Percentiles rank a stretch among this genome's conserved stretches.
phyloP scores from a whole-genome alignment of 2,329 filamentous ascomycete species.

The Massarina eburnea region DNA sequence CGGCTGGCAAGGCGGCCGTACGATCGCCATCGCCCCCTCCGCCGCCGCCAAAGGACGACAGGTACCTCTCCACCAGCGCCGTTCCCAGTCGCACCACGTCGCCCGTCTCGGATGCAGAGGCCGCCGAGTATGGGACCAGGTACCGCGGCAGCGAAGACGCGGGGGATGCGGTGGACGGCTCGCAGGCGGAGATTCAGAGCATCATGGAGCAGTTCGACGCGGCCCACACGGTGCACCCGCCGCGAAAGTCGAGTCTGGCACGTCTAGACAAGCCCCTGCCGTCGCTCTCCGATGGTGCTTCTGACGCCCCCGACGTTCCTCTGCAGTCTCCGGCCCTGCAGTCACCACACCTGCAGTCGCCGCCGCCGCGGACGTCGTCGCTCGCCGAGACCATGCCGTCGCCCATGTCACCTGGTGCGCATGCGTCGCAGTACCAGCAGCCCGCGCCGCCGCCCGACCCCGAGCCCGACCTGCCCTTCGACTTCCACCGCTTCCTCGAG shows the following conservation, averaged over 20 bases:
- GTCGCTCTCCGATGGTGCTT: slow-evolving; percentile 28
- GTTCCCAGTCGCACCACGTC: slow-evolving; percentile 46
- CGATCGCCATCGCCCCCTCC: slow-evolving; percentile 48
- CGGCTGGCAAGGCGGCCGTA: slow-evolving; percentile 32
- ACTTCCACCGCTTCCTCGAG: slow-evolving; percentile 96
- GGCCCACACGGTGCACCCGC: slow-evolving; percentile 75
- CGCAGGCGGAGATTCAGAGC: slow-evolving; percentile 85
- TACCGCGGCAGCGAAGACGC: slow-evolving; percentile 38
- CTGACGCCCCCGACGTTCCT: slow-evolving; percentile 20
- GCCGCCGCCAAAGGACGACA: slow-evolving; percentile 54
- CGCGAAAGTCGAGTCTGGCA: slow-evolving; percentile 83
- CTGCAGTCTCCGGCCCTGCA: slow-evolving; percentile 35
- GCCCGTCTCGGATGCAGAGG: slow-evolving; percentile 34
- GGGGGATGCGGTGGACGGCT: slow-evolving; percentile 55
- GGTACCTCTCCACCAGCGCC: slow-evolving; percentile 48
- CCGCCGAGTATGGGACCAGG: slow-evolving; percentile 54
- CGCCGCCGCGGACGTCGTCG: slow-evolving; percentile 24
- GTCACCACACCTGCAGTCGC: too few relatives aligned
- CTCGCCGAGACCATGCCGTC: slow-evolving; percentile 25
- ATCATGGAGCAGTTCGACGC: slow-evolving; percentile 97
- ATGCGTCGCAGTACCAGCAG: slow-evolving; percentile 57
- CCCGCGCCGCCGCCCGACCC: slow-evolving; percentile 57
- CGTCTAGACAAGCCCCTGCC: slow-evolving; percentile 56
- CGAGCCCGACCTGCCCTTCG: slow-evolving; percentile 86
- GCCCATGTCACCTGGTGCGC: slow-evolving; percentile 33